A percentile compares a stretch with the other conserved stretches of the same genome.
Evolutionary conservation across 2,329 filamentous ascomycete species (phyloP).

Genomic region (Pyricularia grisea): DNA sequence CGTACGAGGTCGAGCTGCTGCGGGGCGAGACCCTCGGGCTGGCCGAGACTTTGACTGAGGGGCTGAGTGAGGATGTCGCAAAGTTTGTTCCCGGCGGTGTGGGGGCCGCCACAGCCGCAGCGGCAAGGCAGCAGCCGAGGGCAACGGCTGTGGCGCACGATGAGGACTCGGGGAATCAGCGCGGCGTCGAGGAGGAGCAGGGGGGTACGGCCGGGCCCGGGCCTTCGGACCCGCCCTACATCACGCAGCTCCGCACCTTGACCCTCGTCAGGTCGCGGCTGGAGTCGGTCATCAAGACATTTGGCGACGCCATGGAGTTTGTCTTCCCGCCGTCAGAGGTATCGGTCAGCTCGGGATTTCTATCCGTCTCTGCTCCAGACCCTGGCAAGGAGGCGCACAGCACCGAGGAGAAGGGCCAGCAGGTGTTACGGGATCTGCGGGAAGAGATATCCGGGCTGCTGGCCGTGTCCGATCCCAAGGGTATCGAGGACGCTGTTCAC

Average conservation of each 20-base stretch:
- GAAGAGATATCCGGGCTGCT: conserved; percentile 65
- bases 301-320: conserved; percentile 94
- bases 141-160: neutral
- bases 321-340: conserved; percentile 81
- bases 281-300: conserved; percentile 81
- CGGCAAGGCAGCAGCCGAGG: neutral
- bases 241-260: conserved; percentile 72
- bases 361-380: conserved; percentile 83
- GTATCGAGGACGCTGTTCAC: conserved; percentile 63
- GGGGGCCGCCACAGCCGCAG: conserved; percentile 14
- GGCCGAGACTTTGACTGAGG: conserved; percentile 67
- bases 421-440: conserved; percentile 61
- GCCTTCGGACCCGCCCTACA: conserved; percentile 51
- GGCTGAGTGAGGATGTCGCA: conserved; percentile 59
- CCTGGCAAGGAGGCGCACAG: conserved; percentile 51
- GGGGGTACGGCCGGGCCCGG: conserved; percentile 14
- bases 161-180: neutral
- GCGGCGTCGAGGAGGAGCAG: neutral
- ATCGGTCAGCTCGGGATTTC: conserved; percentile 73
- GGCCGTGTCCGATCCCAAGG: conserved; percentile 45
- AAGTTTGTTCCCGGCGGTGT: conserved; percentile 57
- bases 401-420: conserved; percentile 79
- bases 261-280: conserved; percentile 75
- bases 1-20: conserved; percentile 89
- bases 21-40: conserved; percentile 81